These are phyloP conservation scores for Ceratobasidium sp. DNA, from an alignment of 1,284 basidiomycete genomes.

Conservation along the genomic window DNA sequence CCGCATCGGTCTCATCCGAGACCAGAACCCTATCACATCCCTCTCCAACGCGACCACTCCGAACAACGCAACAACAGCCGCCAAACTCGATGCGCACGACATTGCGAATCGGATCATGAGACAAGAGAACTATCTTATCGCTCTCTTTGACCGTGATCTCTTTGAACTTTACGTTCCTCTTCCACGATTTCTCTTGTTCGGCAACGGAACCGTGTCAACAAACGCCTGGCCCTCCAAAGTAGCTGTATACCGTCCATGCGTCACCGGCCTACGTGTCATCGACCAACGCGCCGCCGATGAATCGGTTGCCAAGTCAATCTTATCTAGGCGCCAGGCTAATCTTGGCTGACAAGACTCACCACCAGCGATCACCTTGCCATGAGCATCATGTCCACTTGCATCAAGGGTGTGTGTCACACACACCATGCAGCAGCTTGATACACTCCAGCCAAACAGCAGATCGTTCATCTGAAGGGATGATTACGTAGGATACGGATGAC, in stretches of 20 bases:
- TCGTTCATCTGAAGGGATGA: no score
- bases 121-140: slow-evolving; percentile 97
- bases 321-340: no score
- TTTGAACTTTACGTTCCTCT: slow-evolving; percentile 88
- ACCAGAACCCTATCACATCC: slow-evolving; percentile 88
- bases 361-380: no score
- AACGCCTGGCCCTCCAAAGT: slow-evolving; percentile 83
- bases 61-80: slow-evolving; percentile 64
- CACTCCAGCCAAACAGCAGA: no score
- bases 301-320: no score
- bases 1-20: slow-evolving; percentile 86
- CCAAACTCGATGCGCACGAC: slow-evolving; percentile 95
- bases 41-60: slow-evolving; percentile 69
- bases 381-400: no score
- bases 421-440: no score
- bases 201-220: slow-evolving; percentile 59
- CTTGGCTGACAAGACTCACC: no score
- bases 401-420: no score
- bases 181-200: slow-evolving; percentile 54
- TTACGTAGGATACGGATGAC: no score
- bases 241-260: slow-evolving; percentile 97
- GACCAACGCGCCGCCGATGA: slow-evolving; percentile 85
- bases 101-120: slow-evolving; percentile 96
- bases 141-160: slow-evolving; percentile 96
- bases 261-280: slow-evolving; percentile 94